Evolutionary conservation across 345 rosid species (phyloP), one percentile per base, ranked within the genome.

Genomic region (Litchi chinensis): DNA sequence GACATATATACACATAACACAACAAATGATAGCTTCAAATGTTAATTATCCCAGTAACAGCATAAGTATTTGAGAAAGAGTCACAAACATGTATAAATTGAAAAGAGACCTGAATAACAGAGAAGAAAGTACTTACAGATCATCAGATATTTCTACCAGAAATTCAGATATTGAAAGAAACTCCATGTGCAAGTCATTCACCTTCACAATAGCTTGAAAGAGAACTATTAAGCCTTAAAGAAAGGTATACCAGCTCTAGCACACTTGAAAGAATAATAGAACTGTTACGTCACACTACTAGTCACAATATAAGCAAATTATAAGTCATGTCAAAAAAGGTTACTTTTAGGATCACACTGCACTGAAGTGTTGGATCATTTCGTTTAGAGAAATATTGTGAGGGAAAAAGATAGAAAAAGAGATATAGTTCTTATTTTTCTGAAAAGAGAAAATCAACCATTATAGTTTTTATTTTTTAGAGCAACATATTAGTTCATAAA

Each of bases 101-200:
- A 72, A 59, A 59, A 21, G 64, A 26, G 6, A 52, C 8, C 26
- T n/a, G 57, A 68, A 21, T 71, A 1, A 80, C 3, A 66, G 32
- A 57, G 63, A 26, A 19, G 64, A 65, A 65, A 67, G 68, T 32
- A 79, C 88, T 73, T 85, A 91, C 98, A 93, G 87, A 77, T 95
- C 98, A 83, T 92, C 98, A 19, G 98, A 90, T 69, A 95, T 86
- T 89, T 93, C 99, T 59, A 92, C 97, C 32, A 95, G 84, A 82
- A 92, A 91, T 82, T 93, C 97, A 11, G 99, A 93, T 54, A 85
- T 81, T 21, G 97, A 95, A 67, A 95, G 79, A 81, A 95, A 93
- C 62, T 90, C 96, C 97, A 92, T 92, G 76, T 93, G 96, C 91
- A 90, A 68, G 77, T 86, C 93, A 87, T 89, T 89, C 81, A 91